phyloP scores from a whole-genome alignment of 768 basidiomycete species.

The Phaffia tasmanica region DNA sequence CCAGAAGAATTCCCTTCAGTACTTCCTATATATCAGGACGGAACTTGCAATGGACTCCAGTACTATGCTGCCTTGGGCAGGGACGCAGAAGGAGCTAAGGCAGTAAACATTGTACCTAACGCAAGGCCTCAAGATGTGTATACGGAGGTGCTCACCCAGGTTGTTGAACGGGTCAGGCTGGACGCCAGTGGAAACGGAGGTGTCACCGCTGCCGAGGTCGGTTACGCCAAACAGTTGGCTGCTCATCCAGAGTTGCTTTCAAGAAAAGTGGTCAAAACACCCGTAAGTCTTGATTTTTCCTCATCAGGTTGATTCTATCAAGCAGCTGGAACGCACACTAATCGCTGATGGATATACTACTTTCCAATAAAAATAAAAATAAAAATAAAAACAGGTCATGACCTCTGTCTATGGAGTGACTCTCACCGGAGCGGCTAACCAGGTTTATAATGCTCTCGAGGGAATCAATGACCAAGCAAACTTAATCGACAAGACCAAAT shows the following conservation, averaged over 20 bases:
- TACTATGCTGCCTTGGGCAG: conserved; percentile 98
- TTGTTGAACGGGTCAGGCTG: conserved; percentile 53
- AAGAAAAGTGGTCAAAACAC: conserved; percentile 95
- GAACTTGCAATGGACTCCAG: conserved; percentile 95
- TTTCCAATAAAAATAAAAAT: too few relatives aligned
- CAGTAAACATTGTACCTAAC: conserved; percentile 78
- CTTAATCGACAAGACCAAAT: not conserved
- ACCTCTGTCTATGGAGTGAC: conserved; percentile 98
- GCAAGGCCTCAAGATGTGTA: conserved; percentile 92
- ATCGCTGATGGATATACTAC: not conserved
- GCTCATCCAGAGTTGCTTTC: conserved; percentile 66
- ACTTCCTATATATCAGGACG: conserved; percentile 94
- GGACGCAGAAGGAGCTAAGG: conserved; percentile 71
- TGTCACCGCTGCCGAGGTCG: conserved; percentile 27
- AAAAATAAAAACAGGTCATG: conserved; percentile 88
- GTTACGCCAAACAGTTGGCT: conserved; percentile 35
- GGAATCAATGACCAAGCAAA: not conserved
- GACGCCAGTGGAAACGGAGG: conserved; percentile 39
- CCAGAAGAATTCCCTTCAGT: conserved; percentile 50
- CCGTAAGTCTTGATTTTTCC: conserved; percentile 45
- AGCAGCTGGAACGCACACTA: not conserved
- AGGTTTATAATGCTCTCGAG: conserved; percentile 77
- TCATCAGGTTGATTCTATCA: not conserved
- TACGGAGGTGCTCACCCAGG: conserved; percentile 76
- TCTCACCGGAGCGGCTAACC: conserved; percentile 82